Percentiles rank a stretch among this genome's conserved stretches.
Evolutionary conservation across 371 early-diverging fungal species (phyloP).

Genomic region (Entomophthora muscae): DNA sequence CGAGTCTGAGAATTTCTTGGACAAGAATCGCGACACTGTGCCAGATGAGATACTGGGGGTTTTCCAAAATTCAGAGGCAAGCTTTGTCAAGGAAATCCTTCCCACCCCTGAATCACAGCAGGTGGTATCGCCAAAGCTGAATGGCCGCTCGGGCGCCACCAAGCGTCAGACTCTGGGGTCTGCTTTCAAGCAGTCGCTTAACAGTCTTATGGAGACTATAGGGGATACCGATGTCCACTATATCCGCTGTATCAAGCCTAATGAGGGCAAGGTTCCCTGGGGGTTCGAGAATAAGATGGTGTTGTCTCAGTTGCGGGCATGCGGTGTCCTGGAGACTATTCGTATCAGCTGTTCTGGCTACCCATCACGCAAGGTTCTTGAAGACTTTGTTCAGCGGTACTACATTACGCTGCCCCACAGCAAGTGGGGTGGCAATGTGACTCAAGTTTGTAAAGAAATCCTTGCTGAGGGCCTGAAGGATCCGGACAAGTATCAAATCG

Average conservation of each 20-base stretch:
- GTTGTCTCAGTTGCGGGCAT: conserved; percentile 89
- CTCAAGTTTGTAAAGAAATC: conserved; percentile 37
- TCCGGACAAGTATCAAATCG: conserved; percentile 84
- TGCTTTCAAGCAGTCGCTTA: conserved; percentile 67
- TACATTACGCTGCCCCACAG: conserved; percentile 61
- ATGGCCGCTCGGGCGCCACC: conserved; percentile 27
- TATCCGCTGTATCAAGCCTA: conserved; percentile 96
- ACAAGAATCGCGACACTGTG: conserved; percentile 97
- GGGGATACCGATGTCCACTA: conserved; percentile 86
- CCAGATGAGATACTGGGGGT: conserved; percentile 74
- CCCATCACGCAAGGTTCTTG: conserved; percentile 81
- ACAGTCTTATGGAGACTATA: conserved; percentile 86
- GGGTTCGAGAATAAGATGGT: conserved; percentile 85
- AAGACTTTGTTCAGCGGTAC: conserved; percentile 88
- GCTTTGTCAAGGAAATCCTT: conserved; percentile 58
- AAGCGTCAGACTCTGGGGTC: conserved; percentile 80
- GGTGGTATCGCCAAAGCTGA: conserved; percentile 6
- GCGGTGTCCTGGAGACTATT: conserved; percentile 99
- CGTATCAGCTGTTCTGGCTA: conserved; percentile 98
- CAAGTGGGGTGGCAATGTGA: conserved; percentile 43
- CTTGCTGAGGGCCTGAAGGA: conserved; percentile 49
- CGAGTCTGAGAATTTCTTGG: conserved; percentile 85
- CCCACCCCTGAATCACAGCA: conserved; percentile 20
- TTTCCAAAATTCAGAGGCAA: conserved; percentile 44
- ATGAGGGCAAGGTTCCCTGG: conserved; percentile 80